phyloP scores from a whole-genome alignment of 1,284 basidiomycete species.

The Meira nashicola region DNA sequence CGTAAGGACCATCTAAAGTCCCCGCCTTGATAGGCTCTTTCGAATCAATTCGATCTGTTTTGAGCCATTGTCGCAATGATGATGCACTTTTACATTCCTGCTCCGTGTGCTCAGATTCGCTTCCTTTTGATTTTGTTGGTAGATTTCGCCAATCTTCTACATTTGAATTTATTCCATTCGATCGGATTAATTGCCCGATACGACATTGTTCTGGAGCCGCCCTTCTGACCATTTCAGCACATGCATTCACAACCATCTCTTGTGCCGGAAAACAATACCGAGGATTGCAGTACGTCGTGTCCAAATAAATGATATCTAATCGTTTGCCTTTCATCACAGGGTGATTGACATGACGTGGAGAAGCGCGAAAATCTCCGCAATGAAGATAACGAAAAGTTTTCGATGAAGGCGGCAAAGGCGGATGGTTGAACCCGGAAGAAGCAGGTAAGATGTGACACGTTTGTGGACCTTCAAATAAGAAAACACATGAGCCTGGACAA shows the following conservation, averaged over 20 bases:
- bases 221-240: constrained; percentile 69
- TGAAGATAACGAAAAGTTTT: constrained; percentile 66
- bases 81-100: neutral
- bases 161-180: neutral
- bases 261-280: constrained; percentile 95
- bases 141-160: neutral
- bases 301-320: constrained; percentile 84
- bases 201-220: constrained; percentile 7
- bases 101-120: neutral
- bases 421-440: constrained; percentile 9
- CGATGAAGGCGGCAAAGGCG: neutral
- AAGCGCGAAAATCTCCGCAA: constrained; percentile 70
- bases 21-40: too few species aligned
- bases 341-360: constrained; percentile 37
- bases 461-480: constrained; percentile 86
- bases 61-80: neutral
- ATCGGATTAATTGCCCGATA: too few species aligned
- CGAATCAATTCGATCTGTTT: neutral
- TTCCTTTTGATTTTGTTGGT: neutral
- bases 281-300: constrained; percentile 93
- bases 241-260: constrained; percentile 82
- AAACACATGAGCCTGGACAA: constrained; percentile 83
- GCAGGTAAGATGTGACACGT: constrained; percentile 65
- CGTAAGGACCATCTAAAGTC: too few species aligned
- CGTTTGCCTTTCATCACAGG: constrained; percentile 36